Evolutionary conservation across 176 grass and related monocot species (phyloP).

Genomic region (Melocanna baccifera): DNA sequence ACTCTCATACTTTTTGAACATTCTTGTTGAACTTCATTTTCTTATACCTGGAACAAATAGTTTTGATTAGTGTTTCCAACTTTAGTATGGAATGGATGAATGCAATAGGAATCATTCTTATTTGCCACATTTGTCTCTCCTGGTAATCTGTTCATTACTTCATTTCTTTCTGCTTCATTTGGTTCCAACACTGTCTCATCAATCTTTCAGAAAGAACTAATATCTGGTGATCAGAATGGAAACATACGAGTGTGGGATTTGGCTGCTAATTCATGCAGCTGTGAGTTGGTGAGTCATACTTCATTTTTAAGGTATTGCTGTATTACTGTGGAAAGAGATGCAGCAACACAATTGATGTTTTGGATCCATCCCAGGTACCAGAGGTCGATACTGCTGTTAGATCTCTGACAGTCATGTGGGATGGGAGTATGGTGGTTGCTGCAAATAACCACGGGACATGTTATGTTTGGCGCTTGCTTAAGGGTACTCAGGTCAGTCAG

Average conservation of each 20-base stretch:
- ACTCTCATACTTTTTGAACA: background rate
- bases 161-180: background rate
- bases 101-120: background rate
- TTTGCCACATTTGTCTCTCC: background rate
- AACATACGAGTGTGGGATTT: constrained; percentile 99
- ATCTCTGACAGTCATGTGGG: constrained; percentile 87
- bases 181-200: background rate
- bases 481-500: constrained; percentile 58
- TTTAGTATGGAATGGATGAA: background rate
- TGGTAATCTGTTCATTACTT: background rate
- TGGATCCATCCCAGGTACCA: constrained; percentile 55
- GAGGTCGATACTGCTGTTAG: constrained; percentile 97
- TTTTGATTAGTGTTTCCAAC: background rate
- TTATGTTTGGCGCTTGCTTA: constrained; percentile 83
- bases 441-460: constrained; percentile 93
- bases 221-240: constrained; percentile 98
- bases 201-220: constrained; percentile 84
- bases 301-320: background rate
- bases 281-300: constrained; percentile 72
- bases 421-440: constrained; percentile 96
- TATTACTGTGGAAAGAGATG: background rate
- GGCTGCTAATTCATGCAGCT: constrained; percentile 92
- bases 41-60: background rate
- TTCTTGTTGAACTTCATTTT: background rate
- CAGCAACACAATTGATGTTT: background rate